Base-by-base conservation (phyloP, 1,284 basidiomycete species). In the Clitocybe nebularis region DNA sequence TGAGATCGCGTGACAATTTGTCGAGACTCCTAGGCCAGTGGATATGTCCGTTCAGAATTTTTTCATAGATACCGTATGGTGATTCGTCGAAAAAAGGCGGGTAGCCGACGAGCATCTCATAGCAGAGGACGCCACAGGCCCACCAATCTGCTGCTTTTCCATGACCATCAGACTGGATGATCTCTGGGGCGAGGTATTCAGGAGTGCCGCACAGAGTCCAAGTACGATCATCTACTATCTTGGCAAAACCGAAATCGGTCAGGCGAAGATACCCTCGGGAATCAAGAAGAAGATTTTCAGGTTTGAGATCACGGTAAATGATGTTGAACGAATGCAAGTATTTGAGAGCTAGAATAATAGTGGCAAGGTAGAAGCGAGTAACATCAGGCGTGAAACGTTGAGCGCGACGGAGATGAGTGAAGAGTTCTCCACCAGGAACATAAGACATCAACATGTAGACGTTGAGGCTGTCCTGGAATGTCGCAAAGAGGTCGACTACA, bases 71-170 rank as follows among this genome's bases (percentile, higher is more conserved):
- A 49, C 94, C 94, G 60, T 93, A 96, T 7, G 94, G 87, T 9
- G 89, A 88, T 49, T 89, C 85, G 55, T 96, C 93, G 64, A 94
- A 97, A 74, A 96, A 97, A 62, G 93, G 81, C 57, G 88, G 88
- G 54, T 88, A 92, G 2, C 89, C 90, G 39, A 95, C 86, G 50
- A 98, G 87, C 88, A 98, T 99, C 63, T 99, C 95, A 65, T 97
- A 99, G 54, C 94, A 88, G 51, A 99, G 69, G 11, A 99, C 92
- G 20, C 95, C 95, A 49, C 95, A 88, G 2, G 96, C 93, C 84
- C 96, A 99, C 95, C 95, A 99, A 62, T 99, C 95, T 3, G 96
- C 95, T 25, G 90, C 91, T 68, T 98, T 97, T 51, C 95, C 95
- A 71, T 99, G 96, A 8, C 95, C 95, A 54, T 95, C 93, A 10